Percentiles rank a stretch among this genome's conserved stretches.
phyloP scores from a whole-genome alignment of 768 basidiomycete genomes.

The Boletus vermiculosoides region DNA sequence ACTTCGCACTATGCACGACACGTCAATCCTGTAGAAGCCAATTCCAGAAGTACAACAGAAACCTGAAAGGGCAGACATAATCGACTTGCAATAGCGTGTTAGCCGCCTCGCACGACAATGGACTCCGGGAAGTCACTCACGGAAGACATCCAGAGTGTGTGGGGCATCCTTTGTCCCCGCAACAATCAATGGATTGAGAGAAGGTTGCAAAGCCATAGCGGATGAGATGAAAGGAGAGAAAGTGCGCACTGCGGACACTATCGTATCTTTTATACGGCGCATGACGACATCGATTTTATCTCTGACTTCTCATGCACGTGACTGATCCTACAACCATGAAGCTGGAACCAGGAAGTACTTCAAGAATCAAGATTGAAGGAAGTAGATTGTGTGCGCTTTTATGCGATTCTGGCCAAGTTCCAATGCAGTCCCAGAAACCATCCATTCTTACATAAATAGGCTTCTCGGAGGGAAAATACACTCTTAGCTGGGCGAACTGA shows the following conservation, averaged over 20 bases:
- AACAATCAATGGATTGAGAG: slow-evolving; percentile 61
- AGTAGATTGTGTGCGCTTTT: not conserved
- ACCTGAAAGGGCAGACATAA: slow-evolving; percentile 87
- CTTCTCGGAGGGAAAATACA: too few species aligned
- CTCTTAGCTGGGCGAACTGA: too few species aligned
- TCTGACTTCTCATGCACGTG: not conserved
- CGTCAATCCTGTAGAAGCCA: not conserved
- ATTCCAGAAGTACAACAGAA: not conserved
- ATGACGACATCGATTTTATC: slow-evolving; percentile 1
- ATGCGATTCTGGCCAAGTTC: not conserved
- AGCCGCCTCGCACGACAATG: not conserved
- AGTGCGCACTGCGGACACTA: too few species aligned
- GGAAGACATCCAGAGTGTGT: slow-evolving; percentile 78
- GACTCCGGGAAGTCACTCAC: slow-evolving; percentile 39
- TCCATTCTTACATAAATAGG: too few species aligned
- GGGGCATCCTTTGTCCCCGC: slow-evolving; percentile 55
- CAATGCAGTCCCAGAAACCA: too few species aligned
- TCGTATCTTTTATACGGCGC: not conserved
- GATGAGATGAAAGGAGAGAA: not conserved
- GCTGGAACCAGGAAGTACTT: not conserved
- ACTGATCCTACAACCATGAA: not conserved
- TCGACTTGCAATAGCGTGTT: slow-evolving; percentile 52
- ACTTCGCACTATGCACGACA: slow-evolving; percentile 48
- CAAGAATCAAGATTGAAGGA: too few species aligned
- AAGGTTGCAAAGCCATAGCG: slow-evolving; percentile 77